Evolutionary conservation across 257 asterid species (phyloP).

Genomic region (Paulownia fortunei): DNA sequence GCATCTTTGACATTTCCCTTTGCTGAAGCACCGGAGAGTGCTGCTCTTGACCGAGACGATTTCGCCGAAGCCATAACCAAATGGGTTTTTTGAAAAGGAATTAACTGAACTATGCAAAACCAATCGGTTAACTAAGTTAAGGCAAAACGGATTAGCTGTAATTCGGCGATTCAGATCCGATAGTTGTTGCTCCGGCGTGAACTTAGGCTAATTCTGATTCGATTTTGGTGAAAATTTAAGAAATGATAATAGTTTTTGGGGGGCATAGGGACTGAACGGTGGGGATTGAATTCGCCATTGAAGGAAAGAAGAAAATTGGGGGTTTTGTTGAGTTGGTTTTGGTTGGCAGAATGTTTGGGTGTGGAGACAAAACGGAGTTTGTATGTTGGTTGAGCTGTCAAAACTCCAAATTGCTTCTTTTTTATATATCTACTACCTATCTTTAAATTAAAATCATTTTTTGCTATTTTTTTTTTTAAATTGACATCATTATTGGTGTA

Average conservation of each 20-base stretch:
- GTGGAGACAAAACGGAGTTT: slow-evolving; percentile 31
- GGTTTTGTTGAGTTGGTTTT: slow-evolving; percentile 43
- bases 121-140: slow-evolving; percentile 28
- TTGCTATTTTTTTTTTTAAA: slow-evolving; percentile 3
- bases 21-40: slow-evolving; percentile 58
- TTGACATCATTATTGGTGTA: slow-evolving; percentile 26
- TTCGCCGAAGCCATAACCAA: slow-evolving; percentile 75
- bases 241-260: background rate
- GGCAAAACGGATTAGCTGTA: slow-evolving; percentile 25
- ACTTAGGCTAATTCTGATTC: slow-evolving; percentile 30
- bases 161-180: slow-evolving; percentile 49
- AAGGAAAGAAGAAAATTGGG: slow-evolving; percentile 35
- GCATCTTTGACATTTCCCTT: slow-evolving; percentile 66
- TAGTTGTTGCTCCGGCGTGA: slow-evolving; percentile 24
- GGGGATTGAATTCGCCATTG: slow-evolving; percentile 44
- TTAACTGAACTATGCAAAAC: slow-evolving; percentile 8
- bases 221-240: slow-evolving; percentile 22
- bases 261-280: slow-evolving; percentile 20
- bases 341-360: slow-evolving; percentile 46
- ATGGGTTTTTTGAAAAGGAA: background rate
- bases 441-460: background rate
- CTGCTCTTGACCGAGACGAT: slow-evolving; percentile 83
- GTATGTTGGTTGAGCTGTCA: slow-evolving; percentile 46
- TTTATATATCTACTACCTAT: background rate
- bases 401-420: background rate